Conservation (phyloP, 2,329 filamentous ascomycete species). For the Mollisia scopiformis region DNA sequence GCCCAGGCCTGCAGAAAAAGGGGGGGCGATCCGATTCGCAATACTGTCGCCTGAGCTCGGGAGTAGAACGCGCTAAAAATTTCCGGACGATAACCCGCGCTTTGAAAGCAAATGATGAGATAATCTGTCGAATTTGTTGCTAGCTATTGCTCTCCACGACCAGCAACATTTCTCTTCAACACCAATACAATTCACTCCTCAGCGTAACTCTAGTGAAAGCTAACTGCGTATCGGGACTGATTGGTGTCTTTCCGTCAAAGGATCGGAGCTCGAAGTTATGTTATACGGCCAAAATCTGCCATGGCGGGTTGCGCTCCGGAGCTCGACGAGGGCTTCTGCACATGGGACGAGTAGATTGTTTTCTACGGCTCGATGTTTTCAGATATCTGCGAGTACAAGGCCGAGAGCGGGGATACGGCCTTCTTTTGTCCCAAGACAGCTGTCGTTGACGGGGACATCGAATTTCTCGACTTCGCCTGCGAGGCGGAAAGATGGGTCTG, state of each 20-base stretch:
- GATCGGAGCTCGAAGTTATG: conserved; percentile 46
- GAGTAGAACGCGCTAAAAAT: background rate
- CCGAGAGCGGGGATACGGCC: conserved; percentile 65
- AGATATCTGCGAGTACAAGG: conserved; percentile 61
- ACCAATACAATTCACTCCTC: background rate
- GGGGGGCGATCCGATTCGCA: background rate
- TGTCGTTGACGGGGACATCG: conserved; percentile 38
- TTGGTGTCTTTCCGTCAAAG: background rate
- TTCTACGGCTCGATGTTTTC: conserved; percentile 24
- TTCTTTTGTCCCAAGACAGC: conserved; percentile 63
- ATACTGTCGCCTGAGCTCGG: background rate
- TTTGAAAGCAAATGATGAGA: background rate
- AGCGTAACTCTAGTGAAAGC: background rate
- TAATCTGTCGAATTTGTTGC: background rate
- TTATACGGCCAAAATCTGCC: conserved; percentile 65
- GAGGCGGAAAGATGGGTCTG: conserved; percentile 45
- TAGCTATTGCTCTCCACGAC: background rate
- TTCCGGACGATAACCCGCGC: background rate
- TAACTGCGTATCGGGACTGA: background rate
- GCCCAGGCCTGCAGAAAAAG: background rate
- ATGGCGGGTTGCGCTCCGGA: conserved; percentile 60
- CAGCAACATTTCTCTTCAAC: background rate
- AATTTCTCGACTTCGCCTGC: conserved; percentile 55
- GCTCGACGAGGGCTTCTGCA: conserved; percentile 25
- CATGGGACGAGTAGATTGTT: conserved; percentile 28